Base-by-base conservation (phyloP, 495 filamentous ascomycete genomes). In the Penicillium antarcticum region DNA sequence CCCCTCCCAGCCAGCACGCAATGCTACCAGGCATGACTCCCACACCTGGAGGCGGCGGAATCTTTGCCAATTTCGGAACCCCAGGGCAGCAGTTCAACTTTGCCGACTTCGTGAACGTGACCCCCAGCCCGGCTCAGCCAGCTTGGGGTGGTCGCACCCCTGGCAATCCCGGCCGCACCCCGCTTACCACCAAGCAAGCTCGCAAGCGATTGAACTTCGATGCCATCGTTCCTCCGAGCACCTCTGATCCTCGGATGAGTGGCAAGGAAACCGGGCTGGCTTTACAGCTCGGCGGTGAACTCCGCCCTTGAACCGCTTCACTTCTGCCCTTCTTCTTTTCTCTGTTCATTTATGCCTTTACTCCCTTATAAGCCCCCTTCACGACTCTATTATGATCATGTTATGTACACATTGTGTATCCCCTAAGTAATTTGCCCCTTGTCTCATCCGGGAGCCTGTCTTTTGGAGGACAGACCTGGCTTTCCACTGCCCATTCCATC, bases 91-190 rank as follows among this genome's bases (percentile, higher is more conserved):
- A 83, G 51, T 96, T 97, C 72, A 94, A 97, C 72, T 96, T 97
- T 71, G 84, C 91, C 7, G 95, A 97, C 65, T 99, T 95, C 64
- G 86, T 97, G 52, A 96, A 99, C 63, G 89, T 97, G 68, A 95
- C 94, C 12, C 94, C 95, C 5, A 94, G 88, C 57, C 95, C 94
- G 3, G 94, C 91, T 10, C 94, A 96, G 68, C 89, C 83, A 50
- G 78, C 84, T 4, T 96, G 84, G 77, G 85, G 85, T 43, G 72
- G 69, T 48, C 79, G 80, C n/a, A 81, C 82, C 40, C 71, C 75
- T 52, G 73, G 70, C 54, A 79, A 67, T 50, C 72, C 64, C 53
- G 58, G 65, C 75, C 87, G 80, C 73, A 82, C 94, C 48, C 75
- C 83, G 61, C 69, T 80, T 0, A 70, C 75, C 31, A 64, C 77